A percentile compares a stretch with the other conserved stretches of the same genome.
phyloP scores from a whole-genome alignment of 495 filamentous ascomycete species.

The Pyrenopolyporus hunteri region DNA sequence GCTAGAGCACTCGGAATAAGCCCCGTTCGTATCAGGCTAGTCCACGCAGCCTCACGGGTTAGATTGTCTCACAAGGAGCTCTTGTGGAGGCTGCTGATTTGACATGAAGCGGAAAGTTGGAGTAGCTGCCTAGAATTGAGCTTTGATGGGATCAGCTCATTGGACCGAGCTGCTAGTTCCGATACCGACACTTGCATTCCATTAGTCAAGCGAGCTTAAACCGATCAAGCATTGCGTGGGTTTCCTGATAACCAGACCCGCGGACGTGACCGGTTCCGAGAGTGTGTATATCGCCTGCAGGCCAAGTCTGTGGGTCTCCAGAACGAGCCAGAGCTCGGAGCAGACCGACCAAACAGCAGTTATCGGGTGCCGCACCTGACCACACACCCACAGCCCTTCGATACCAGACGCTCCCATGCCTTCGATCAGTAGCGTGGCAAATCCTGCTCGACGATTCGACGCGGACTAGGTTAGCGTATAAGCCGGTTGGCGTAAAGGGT shows the following conservation, averaged over 20 bases:
- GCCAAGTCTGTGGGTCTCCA: slow-evolving; percentile 30
- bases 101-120: background rate
- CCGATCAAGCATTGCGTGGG: slow-evolving; percentile 6
- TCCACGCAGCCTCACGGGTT: slow-evolving; percentile 9
- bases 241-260: slow-evolving; percentile 12
- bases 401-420: slow-evolving; percentile 27
- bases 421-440: slow-evolving; percentile 22
- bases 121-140: too few relatives aligned
- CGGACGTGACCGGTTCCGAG: slow-evolving; percentile 4
- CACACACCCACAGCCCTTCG: slow-evolving; percentile 16
- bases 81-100: slow-evolving; percentile 1
- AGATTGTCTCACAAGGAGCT: background rate
- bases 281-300: slow-evolving; percentile 24
- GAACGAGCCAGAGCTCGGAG: slow-evolving; percentile 26
- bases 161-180: slow-evolving; percentile 18
- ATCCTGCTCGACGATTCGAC: slow-evolving; percentile 17
- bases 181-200: slow-evolving; percentile 30
- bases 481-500: slow-evolving; percentile 21
- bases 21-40: slow-evolving; percentile 6
- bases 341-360: slow-evolving; percentile 36
- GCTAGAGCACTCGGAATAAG: slow-evolving; percentile 7
- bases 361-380: slow-evolving; percentile 35
- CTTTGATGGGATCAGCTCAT: slow-evolving; percentile 3
- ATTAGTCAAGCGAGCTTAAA: slow-evolving; percentile 29
- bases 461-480: slow-evolving; percentile 19